These are phyloP conservation scores for Aureobasidium zeae DNA, from an alignment of 2,329 filamentous ascomycete species.

Conservation along the genomic window DNA sequence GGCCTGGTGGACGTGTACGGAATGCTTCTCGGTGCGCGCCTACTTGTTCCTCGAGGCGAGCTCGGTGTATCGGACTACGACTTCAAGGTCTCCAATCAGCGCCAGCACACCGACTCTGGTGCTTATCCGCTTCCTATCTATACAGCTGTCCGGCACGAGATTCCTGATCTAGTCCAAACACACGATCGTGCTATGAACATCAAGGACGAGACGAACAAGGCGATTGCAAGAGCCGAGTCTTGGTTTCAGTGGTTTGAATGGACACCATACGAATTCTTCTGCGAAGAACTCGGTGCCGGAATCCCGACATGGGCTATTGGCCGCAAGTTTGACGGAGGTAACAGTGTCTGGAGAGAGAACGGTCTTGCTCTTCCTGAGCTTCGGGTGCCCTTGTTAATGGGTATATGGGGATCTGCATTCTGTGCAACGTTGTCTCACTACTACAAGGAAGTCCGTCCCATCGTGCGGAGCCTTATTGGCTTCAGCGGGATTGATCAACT, in stretches of 20 bases:
- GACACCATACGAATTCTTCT: conserved; percentile 90
- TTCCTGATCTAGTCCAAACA: conserved; percentile 53
- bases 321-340: conserved; percentile 66
- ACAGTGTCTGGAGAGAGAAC: conserved; percentile 52
- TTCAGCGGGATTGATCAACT: conserved; percentile 68
- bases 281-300: conserved; percentile 80
- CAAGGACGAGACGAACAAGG: conserved; percentile 30
- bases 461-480: conserved; percentile 65
- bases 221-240: conserved; percentile 48
- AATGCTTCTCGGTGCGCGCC: conserved; percentile 68
- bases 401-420: conserved; percentile 94
- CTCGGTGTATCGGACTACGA: conserved; percentile 66
- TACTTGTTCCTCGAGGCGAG: conserved; percentile 80
- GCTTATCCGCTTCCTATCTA: conserved; percentile 87
- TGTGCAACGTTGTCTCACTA: conserved; percentile 94
- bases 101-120: conserved; percentile 64
- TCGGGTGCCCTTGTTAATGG: conserved; percentile 73
- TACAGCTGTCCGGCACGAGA: conserved; percentile 90
- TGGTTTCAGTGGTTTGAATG: conserved; percentile 99
- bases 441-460: conserved; percentile 82
- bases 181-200: conserved; percentile 25
- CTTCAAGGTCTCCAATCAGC: conserved; percentile 85
- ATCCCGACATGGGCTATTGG: conserved; percentile 94
- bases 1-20: conserved; percentile 93
- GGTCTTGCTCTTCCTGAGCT: conserved; percentile 72